A percentile compares a stretch with the other conserved stretches of the same genome.
Evolutionary conservation across 176 grass and related monocot genomes (phyloP).

Genomic region (Hyparrhenia diplandra): DNA sequence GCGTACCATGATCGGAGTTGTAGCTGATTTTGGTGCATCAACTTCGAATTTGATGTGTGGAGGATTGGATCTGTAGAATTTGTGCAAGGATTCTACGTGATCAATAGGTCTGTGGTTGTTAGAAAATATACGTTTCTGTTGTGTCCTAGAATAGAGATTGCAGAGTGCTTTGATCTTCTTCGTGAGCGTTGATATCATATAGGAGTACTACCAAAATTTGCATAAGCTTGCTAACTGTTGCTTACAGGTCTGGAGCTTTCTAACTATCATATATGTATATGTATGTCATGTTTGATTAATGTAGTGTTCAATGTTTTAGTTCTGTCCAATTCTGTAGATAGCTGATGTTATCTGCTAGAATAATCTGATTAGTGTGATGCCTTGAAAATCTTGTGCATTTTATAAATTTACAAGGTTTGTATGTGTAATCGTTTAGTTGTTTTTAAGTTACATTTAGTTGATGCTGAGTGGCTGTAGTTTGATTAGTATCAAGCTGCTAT

Average conservation of each 20-base stretch:
- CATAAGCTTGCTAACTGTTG: background rate
- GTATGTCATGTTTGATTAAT: background rate
- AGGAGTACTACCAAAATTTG: background rate
- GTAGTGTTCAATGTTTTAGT: background rate
- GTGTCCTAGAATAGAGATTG: background rate
- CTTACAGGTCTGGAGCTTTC: background rate
- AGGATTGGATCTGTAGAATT: conserved; percentile 11
- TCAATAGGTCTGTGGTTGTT: background rate
- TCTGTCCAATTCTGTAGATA: background rate
- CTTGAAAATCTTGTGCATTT: background rate
- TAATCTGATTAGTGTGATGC: background rate
- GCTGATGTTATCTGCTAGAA: background rate
- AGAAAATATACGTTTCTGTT: background rate
- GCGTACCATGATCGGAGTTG: background rate
- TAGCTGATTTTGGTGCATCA: background rate
- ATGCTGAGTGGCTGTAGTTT: background rate
- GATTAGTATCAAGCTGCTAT: background rate
- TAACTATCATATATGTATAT: background rate
- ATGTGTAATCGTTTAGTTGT: background rate
- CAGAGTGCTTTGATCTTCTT: background rate
- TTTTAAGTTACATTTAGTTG: background rate
- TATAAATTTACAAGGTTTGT: background rate
- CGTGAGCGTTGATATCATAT: background rate
- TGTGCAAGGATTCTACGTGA: background rate
- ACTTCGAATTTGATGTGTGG: background rate